Conservation (phyloP, 305 asterid species). For the Solanum hybrid region DNA sequence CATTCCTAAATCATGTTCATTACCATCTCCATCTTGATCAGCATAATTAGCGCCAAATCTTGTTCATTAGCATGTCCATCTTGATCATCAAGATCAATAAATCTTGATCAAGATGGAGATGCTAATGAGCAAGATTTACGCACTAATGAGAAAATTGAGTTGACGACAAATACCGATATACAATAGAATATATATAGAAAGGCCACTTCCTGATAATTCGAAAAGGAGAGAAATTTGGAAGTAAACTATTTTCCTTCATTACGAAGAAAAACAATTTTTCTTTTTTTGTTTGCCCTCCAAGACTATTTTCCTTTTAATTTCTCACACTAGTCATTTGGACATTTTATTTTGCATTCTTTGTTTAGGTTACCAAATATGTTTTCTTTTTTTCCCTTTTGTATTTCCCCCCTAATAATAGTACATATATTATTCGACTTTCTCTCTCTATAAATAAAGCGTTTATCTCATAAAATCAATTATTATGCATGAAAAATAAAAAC, state of each 20-base stretch:
- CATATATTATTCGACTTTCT: not conserved
- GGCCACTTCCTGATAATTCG: no score
- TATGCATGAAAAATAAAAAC: not conserved
- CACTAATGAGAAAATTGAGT: no score
- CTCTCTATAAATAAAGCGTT: not conserved
- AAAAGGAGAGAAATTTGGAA: no score
- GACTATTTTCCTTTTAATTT: not conserved
- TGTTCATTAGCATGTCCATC: not conserved
- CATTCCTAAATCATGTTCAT: no score
- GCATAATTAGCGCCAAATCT: no score
- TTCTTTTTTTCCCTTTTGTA: not conserved
- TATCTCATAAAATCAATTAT: not conserved
- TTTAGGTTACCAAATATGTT: not conserved
- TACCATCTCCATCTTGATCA: no score
- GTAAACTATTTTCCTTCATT: not conserved
- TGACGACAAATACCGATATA: not conserved
- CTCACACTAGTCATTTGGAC: not conserved
- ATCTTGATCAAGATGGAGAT: no score
- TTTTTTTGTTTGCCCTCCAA: not conserved
- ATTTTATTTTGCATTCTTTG: not conserved
- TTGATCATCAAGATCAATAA: no score
- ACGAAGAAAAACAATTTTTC: not conserved
- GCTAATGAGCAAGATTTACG: no score
- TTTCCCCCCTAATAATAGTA: not conserved
- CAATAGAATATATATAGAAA: no score